A percentile compares a stretch with the other conserved stretches of the same genome.
phyloP scores from a whole-genome alignment of 2,329 filamentous ascomycete genomes.

The Pseudogymnoascus sp. region DNA sequence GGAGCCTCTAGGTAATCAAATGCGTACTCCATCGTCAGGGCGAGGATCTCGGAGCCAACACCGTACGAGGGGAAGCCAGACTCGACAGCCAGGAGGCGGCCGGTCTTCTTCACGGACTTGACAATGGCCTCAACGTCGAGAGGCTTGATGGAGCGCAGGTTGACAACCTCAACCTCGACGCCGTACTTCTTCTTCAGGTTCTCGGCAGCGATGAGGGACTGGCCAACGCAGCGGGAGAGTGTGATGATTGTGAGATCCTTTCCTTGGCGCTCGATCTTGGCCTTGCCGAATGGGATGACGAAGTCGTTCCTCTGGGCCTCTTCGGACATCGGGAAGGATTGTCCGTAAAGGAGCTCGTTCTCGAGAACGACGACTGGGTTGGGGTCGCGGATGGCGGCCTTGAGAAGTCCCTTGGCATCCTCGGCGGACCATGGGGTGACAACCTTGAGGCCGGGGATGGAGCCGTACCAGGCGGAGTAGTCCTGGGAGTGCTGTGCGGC shows the following conservation, averaged over 20 bases:
- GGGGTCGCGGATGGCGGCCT: slow-evolving; percentile 95
- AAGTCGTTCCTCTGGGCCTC: slow-evolving; percentile 94
- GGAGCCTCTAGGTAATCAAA: slow-evolving; percentile 97
- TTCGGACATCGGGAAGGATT: slow-evolving; percentile 94
- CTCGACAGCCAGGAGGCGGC: slow-evolving; percentile 82
- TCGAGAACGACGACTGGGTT: slow-evolving; percentile 91
- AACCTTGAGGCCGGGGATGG: slow-evolving; percentile 94
- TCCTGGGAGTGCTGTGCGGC: slow-evolving; percentile 98
- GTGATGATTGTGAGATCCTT: slow-evolving; percentile 95
- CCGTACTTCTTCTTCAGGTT: slow-evolving; percentile 94
- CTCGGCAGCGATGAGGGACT: slow-evolving; percentile 80
- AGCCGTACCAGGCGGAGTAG: slow-evolving; percentile 97
- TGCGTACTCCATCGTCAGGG: slow-evolving; percentile 91
- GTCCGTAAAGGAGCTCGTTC: slow-evolving; percentile 87
- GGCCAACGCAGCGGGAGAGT: slow-evolving; percentile 89
- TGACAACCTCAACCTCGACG: slow-evolving; percentile 92
- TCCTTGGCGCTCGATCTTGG: slow-evolving; percentile 94
- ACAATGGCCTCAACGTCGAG: slow-evolving; percentile 92
- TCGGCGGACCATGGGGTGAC: slow-evolving; percentile 93
- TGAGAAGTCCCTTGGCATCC: slow-evolving; percentile 95
- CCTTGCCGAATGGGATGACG: slow-evolving; percentile 94
- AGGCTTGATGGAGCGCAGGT: slow-evolving; percentile 94
- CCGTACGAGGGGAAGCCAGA: slow-evolving; percentile 95
- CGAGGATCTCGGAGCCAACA: slow-evolving; percentile 85
- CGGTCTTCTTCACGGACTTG: slow-evolving; percentile 98